These are phyloP conservation scores for Lumnitzera racemosa DNA, from an alignment of 345 rosid genomes.

Conservation along the genomic window DNA sequence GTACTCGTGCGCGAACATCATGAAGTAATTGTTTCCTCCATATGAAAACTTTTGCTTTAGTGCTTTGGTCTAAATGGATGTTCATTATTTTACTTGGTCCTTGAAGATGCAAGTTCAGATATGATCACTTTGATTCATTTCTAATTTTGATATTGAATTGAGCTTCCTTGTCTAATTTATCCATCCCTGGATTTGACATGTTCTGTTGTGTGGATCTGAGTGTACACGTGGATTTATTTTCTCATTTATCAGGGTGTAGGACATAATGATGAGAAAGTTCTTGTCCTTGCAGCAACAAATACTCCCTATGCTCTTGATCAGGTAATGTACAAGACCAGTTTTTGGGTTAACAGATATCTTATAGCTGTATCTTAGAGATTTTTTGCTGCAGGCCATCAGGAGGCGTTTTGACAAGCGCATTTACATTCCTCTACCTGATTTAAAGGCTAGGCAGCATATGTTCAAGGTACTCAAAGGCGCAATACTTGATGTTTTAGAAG, in stretches of 20 bases:
- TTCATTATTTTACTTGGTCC: too few species aligned
- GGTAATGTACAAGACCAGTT: conserved; percentile 25
- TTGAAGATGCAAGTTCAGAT: too few species aligned
- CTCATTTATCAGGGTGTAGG: conserved; percentile 68
- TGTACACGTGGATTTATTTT: conserved; percentile 5
- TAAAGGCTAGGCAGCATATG: conserved; percentile 88
- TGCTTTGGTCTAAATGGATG: too few species aligned
- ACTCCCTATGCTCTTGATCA: conserved; percentile 95
- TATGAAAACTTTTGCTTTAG: too few species aligned
- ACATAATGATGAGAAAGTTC: conserved; percentile 82
- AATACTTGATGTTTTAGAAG: background rate
- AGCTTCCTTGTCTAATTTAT: background rate
- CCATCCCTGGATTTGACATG: background rate
- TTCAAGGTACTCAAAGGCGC: conserved; percentile 50
- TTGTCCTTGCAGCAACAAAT: conserved; percentile 91
- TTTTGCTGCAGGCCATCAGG: conserved; percentile 65
- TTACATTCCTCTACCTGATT: conserved; percentile 89
- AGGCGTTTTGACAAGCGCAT: conserved; percentile 97
- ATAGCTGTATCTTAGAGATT: conserved; percentile 16
- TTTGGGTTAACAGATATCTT: conserved; percentile 4
- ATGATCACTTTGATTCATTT: too few species aligned
- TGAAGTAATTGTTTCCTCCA: too few species aligned
- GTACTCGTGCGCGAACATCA: too few species aligned
- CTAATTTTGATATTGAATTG: too few species aligned
- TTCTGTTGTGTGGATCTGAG: background rate